These are phyloP conservation scores for Anthoceros angustus DNA, from an alignment of 225 moss, liverwort and hornwort species.

Conservation along the genomic window DNA sequence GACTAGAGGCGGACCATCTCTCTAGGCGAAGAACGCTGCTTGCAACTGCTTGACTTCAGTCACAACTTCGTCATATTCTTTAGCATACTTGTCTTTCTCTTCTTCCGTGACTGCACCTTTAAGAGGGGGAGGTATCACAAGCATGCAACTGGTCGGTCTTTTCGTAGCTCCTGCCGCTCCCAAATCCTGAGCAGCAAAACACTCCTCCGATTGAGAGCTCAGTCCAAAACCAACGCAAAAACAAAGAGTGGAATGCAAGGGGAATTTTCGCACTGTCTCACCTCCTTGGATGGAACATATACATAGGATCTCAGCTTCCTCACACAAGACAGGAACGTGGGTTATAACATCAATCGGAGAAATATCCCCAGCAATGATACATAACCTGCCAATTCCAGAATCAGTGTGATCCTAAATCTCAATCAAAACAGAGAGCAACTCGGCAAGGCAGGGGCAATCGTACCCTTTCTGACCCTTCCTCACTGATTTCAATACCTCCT, in stretches of 20 bases:
- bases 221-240: not conserved
- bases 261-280: constrained; percentile 2
- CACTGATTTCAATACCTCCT: constrained; percentile 96
- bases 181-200: constrained; percentile 39
- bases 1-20: not conserved
- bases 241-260: too few species aligned
- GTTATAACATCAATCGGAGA: constrained; percentile 98
- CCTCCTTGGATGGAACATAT: constrained; percentile 98
- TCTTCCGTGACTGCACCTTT: constrained; percentile 59
- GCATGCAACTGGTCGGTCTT: constrained; percentile 86
- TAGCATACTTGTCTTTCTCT: constrained; percentile 54
- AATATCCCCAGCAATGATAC: constrained; percentile 93
- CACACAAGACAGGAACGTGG: constrained; percentile 91
- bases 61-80: constrained; percentile 63
- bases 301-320: constrained; percentile 89
- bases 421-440: not conserved
- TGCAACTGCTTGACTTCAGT: constrained; percentile 58
- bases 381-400: constrained; percentile 36
- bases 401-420: too few species aligned
- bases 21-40: constrained; percentile 25
- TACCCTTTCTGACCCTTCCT: constrained; percentile 96
- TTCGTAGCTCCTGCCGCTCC: constrained; percentile 90
- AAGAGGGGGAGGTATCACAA: constrained; percentile 49
- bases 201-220: not conserved
- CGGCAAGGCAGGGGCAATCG: not conserved